These are phyloP conservation scores for Boletus coccyginus DNA, from an alignment of 768 basidiomycete species.

Conservation along the genomic window DNA sequence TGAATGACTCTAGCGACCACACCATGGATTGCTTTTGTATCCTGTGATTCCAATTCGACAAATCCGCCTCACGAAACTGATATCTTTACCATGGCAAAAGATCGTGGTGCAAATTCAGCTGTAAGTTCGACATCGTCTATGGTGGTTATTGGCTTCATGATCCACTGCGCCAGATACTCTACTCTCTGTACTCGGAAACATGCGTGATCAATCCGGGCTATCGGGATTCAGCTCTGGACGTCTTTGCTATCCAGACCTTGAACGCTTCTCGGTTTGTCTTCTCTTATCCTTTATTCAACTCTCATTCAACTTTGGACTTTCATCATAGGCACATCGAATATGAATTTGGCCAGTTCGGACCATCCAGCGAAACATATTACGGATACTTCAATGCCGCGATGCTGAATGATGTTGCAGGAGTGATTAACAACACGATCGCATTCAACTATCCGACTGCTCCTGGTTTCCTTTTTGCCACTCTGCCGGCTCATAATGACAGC, in stretches of 20 bases:
- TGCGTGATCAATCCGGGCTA: conserved; percentile 79
- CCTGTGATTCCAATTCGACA: conserved; percentile 78
- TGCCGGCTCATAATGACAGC: conserved; percentile 64
- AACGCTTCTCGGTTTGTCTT: conserved; percentile 52
- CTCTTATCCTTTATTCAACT: background rate
- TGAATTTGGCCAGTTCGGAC: conserved; percentile 60
- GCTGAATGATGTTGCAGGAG: conserved; percentile 51
- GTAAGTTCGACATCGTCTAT: conserved; percentile 39
- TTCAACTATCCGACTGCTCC: conserved; percentile 42
- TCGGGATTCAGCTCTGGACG: conserved; percentile 64
- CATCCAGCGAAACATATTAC: conserved; percentile 49
- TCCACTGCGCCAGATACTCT: conserved; percentile 56
- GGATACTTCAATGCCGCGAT: conserved; percentile 56
- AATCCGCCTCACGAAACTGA: conserved; percentile 58
- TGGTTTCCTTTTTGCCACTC: conserved; percentile 69
- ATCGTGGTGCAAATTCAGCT: conserved; percentile 77
- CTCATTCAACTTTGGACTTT: background rate
- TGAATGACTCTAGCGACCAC: conserved; percentile 51
- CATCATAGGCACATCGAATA: conserved; percentile 48
- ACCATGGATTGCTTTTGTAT: conserved; percentile 89
- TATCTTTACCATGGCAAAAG: conserved; percentile 78
- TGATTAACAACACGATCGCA: conserved; percentile 45
- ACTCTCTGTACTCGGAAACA: conserved; percentile 66
- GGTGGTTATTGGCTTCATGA: background rate
- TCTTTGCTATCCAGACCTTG: conserved; percentile 70